Base-by-base conservation (phyloP, 176 grass and related monocot species). In the Triticum urartu region DNA sequence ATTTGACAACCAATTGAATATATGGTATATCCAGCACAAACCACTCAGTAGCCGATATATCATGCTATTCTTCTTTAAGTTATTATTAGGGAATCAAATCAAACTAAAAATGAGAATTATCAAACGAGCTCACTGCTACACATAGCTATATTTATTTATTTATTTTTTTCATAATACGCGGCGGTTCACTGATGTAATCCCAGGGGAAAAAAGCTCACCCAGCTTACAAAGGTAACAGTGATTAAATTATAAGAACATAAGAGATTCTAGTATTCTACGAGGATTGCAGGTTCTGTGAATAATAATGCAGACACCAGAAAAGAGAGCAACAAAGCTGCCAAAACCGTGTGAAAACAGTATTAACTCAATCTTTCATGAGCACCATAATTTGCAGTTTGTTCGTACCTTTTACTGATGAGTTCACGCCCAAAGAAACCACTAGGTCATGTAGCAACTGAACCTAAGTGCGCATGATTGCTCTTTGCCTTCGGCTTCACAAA, bases 401-500 rank as follows among this genome's bases (percentile, higher is more conserved):
- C 66, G 4, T 83, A 73, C 50, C 34, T 73, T 61, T 73, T 13
- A 61, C 33, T 26, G 66, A 56, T 71, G 43, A 36, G 13, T 22
- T 39, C 32, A 38, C 58, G 21, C 4, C 65, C 68, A 72, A 63
- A 35, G 9, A 75, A 84, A 84, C 15, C 24, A 74, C 42, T 9
- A 74, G n/a, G 15, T 84, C 24, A 72, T 42, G 24, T 9, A 68
- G 79, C 15, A 21, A 4, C 7, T 34, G 63, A 65, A 81, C 22
- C 40, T 12, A 68, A 33, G 13, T 2, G 0, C 4, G 13, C 38
- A 84, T 36, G 24, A 21, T 22, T 84, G 24, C 33, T 61, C 70
- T 14, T 84, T 18, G 54, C 2, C 70, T 84, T 75, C 11, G 20
- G 36, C 56, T 84, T 74, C 15, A 75, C 56, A 75, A 84, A 84